Conservation (phyloP, 495 filamentous ascomycete genomes). For the Diplogelasinospora grovesii region DNA sequence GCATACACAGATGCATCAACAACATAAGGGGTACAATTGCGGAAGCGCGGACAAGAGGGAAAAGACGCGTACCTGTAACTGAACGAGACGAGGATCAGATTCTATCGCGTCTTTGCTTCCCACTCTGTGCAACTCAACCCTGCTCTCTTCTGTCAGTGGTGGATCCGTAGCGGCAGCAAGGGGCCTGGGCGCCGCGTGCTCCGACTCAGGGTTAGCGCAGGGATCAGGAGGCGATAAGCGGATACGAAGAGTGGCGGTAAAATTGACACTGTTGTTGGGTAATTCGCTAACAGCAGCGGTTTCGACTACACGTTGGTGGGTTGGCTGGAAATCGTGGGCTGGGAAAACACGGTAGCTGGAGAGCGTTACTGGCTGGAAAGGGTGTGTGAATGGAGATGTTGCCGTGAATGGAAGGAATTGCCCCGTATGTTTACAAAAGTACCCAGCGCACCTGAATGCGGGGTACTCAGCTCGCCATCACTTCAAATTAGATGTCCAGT, state of each 20-base stretch:
- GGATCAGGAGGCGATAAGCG: slow-evolving; percentile 18
- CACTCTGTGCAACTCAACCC: neutral
- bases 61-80: slow-evolving; percentile 25
- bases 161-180: slow-evolving; percentile 9
- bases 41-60: slow-evolving; percentile 9
- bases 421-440: no score
- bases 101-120: slow-evolving; percentile 6
- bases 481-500: no score
- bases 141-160: slow-evolving; percentile 5
- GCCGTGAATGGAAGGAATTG: no score
- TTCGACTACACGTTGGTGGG: no score
- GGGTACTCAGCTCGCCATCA: no score
- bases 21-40: slow-evolving; percentile 7
- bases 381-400: no score
- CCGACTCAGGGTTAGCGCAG: slow-evolving; percentile 19
- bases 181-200: slow-evolving; percentile 10
- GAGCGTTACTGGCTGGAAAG: no score
- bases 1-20: slow-evolving; percentile 1
- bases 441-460: no score
- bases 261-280: neutral
- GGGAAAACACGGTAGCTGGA: no score
- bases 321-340: no score
- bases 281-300: slow-evolving; percentile 14
- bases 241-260: slow-evolving; percentile 6
- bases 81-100: slow-evolving; percentile 10